Evolutionary conservation across 148 eudicot genomes (phyloP).

Genomic region (Pouteria glomerata): DNA sequence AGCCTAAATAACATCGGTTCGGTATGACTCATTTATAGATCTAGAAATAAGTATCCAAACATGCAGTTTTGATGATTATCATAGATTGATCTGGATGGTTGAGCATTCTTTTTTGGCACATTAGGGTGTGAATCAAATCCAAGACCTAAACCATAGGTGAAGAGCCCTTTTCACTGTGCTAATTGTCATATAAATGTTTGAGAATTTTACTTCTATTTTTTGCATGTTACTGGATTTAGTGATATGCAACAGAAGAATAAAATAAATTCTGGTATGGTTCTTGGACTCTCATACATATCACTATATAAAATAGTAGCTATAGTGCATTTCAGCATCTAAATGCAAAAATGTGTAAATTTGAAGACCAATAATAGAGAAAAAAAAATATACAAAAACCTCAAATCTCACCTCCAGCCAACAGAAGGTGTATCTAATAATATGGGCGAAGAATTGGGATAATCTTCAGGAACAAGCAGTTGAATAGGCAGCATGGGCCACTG

Average conservation of each 20-base stretch:
- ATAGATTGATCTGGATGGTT: background rate
- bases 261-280: background rate
- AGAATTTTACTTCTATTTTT: too few species aligned
- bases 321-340: background rate
- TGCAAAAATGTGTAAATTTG: background rate
- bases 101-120: background rate
- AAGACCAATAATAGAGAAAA: background rate
- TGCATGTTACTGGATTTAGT: background rate
- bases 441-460: slow-evolving; percentile 43
- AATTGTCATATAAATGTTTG: too few species aligned
- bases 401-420: slow-evolving; percentile 22
- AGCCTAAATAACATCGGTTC: too few species aligned
- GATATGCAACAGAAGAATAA: background rate
- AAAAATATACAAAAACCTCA: background rate
- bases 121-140: too few species aligned
- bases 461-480: slow-evolving; percentile 29
- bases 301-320: background rate
- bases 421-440: slow-evolving; percentile 21
- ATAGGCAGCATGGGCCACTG: slow-evolving; percentile 32
- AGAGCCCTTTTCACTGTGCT: too few species aligned
- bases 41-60: background rate
- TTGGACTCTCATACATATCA: background rate
- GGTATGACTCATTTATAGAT: too few species aligned
- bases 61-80: background rate
- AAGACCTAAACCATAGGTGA: too few species aligned